Percentiles rank a stretch among this genome's conserved stretches.
These are phyloP conservation scores for Neonectria neomacrospora DNA, from an alignment of 2,329 filamentous ascomycete genomes.

Conservation along the genomic window DNA sequence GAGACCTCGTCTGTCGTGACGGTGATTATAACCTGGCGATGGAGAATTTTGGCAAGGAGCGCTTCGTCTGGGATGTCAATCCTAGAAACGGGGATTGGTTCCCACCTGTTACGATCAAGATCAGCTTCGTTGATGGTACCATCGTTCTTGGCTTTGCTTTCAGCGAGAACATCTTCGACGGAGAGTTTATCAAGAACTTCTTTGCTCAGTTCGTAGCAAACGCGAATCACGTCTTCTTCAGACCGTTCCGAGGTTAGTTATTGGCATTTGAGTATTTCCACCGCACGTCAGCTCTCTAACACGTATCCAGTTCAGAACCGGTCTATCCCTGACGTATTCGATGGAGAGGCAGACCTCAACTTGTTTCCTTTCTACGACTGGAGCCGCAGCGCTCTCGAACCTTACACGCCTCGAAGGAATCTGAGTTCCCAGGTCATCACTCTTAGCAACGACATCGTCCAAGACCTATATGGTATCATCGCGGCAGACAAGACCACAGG, in stretches of 20 bases:
- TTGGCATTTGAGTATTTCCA: background rate
- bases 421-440: conserved; percentile 19
- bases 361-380: conserved; percentile 34
- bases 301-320: conserved; percentile 17
- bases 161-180: conserved; percentile 35
- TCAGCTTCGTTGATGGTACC: conserved; percentile 11
- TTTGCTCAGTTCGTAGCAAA: conserved; percentile 27
- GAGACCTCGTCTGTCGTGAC: too few species aligned
- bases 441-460: background rate
- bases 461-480: background rate
- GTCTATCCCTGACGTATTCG: conserved; percentile 9
- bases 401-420: background rate
- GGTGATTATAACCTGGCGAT: conserved; percentile 1
- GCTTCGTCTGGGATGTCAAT: conserved; percentile 19
- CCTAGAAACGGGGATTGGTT: conserved; percentile 13
- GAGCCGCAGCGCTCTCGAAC: conserved; percentile 5
- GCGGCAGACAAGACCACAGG: background rate
- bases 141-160: conserved; percentile 35
- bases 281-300: conserved; percentile 12
- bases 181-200: conserved; percentile 35
- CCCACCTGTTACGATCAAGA: conserved; percentile 26
- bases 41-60: conserved; percentile 1
- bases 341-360: conserved; percentile 7
- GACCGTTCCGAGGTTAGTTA: conserved; percentile 22
- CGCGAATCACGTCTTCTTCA: background rate